These are phyloP conservation scores for Starmerella lactis-condensi DNA, from an alignment of 805 yeast genomes.

Conservation along the genomic window DNA sequence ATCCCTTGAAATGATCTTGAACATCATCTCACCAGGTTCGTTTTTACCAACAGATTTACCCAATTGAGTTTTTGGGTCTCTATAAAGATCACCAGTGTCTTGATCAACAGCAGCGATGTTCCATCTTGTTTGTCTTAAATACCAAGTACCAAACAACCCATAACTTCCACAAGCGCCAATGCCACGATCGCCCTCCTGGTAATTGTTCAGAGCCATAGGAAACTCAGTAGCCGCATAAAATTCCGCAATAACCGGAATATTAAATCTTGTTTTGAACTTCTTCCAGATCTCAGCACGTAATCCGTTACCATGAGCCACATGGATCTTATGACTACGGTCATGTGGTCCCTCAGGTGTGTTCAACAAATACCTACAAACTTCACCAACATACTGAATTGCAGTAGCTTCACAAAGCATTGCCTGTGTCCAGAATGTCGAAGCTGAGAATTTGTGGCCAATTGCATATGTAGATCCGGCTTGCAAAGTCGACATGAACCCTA, in stretches of 20 bases:
- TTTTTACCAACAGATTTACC: constrained; percentile 35
- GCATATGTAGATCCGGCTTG: constrained; percentile 59
- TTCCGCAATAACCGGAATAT: constrained; percentile 61
- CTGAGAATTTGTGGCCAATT: constrained; percentile 63
- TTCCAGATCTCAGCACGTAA: constrained; percentile 76
- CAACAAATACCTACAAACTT: constrained; percentile 70
- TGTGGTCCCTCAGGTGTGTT: constrained; percentile 43
- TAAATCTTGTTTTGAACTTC: constrained; percentile 58
- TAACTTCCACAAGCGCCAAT: constrained; percentile 77
- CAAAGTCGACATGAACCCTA: constrained; percentile 59
- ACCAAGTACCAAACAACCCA: constrained; percentile 29
- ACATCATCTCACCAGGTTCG: constrained; percentile 77
- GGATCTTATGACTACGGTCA: constrained; percentile 41
- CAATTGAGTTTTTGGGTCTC: constrained; percentile 48
- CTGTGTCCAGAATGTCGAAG: constrained; percentile 78
- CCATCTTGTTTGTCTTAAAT: constrained; percentile 33
- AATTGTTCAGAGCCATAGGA: constrained; percentile 69
- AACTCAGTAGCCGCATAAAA: constrained; percentile 89
- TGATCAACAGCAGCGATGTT: constrained; percentile 58
- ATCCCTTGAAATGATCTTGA: constrained; percentile 47
- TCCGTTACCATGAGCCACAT: constrained; percentile 79
- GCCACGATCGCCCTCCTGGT: constrained; percentile 61
- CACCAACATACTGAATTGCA: constrained; percentile 85
- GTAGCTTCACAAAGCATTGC: constrained; percentile 53
- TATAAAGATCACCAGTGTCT: constrained; percentile 51